A percentile compares a stretch with the other conserved stretches of the same genome.
Evolutionary conservation across 2,329 filamentous ascomycete genomes (phyloP).

Genomic region (Xylaria sp.): DNA sequence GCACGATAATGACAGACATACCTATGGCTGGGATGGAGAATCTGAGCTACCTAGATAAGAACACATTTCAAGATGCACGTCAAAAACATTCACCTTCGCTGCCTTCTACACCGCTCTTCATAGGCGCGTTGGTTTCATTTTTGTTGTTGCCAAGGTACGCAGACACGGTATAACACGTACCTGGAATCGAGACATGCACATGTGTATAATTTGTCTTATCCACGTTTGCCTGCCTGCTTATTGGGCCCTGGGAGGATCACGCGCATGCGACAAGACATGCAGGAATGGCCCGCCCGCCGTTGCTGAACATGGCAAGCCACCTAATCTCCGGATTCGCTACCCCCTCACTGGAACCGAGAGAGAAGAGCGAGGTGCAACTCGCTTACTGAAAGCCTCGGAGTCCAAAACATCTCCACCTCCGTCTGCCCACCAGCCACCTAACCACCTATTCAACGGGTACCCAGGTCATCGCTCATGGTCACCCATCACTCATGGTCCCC

Average conservation of each 20-base stretch:
- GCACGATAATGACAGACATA: constrained; percentile 14
- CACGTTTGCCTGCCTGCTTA: constrained; percentile 1
- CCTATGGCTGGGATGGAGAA: constrained; percentile 9
- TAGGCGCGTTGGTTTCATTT: constrained; percentile 2
- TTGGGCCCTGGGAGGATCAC: constrained; percentile 7
- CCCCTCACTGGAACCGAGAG: constrained; percentile 3
- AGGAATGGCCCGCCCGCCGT: constrained; percentile 14
- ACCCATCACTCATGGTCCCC: no score
- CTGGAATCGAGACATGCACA: constrained; percentile 7
- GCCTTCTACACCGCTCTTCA: constrained; percentile 20
- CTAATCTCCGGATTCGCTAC: background rate
- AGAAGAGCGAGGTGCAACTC: background rate
- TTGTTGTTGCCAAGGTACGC: constrained; percentile 3
- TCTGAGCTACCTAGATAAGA: constrained; percentile 15
- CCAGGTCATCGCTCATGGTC: constrained; percentile 7
- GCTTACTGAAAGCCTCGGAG: background rate
- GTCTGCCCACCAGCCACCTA: background rate
- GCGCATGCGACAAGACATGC: constrained; percentile 15
- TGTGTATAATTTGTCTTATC: constrained; percentile 2
- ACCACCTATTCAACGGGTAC: no score
- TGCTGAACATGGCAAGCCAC: constrained; percentile 3
- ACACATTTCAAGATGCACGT: constrained; percentile 13
- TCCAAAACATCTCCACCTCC: background rate
- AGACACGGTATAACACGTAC: constrained; percentile 8
- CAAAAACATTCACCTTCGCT: constrained; percentile 5